These are phyloP conservation scores for Pseudogymnoascus sp. DNA, from an alignment of 2,329 filamentous ascomycete genomes.

Conservation along the genomic window DNA sequence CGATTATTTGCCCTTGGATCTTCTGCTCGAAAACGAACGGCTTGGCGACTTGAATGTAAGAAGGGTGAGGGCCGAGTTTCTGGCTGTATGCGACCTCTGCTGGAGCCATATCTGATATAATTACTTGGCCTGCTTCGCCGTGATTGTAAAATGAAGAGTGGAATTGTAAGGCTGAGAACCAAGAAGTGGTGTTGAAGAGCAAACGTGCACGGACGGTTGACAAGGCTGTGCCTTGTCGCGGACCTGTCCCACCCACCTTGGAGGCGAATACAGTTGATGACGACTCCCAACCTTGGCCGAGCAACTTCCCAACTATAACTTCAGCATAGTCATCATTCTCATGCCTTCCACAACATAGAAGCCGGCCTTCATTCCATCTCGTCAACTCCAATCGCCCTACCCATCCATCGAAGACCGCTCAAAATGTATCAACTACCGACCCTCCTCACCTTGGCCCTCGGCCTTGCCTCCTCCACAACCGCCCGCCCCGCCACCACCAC, in stretches of 20 bases:
- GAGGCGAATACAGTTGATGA: background rate
- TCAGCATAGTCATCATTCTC: background rate
- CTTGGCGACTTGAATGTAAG: conserved; percentile 33
- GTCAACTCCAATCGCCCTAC: background rate
- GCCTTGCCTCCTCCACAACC: background rate
- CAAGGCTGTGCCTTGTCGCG: conserved; percentile 8
- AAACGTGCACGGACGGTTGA: conserved; percentile 5
- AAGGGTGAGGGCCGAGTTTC: conserved; percentile 25
- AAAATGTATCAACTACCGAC: background rate
- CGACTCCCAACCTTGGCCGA: background rate
- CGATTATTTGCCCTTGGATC: conserved; percentile 62
- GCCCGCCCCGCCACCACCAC: background rate
- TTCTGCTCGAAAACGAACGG: conserved; percentile 78
- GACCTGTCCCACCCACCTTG: background rate
- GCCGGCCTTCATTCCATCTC: background rate
- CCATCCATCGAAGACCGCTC: background rate
- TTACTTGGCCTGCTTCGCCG: background rate
- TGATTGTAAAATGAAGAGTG: background rate
- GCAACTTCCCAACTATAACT: background rate
- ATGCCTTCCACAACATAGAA: background rate
- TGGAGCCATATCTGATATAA: conserved; percentile 19
- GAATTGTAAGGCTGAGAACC: conserved; percentile 1
- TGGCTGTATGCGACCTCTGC: conserved; percentile 12
- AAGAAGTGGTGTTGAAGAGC: conserved; percentile 1
- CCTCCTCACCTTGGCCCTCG: background rate